Conservation (phyloP, 1,284 basidiomycete species). For the Coriolopsis trogii region DNA sequence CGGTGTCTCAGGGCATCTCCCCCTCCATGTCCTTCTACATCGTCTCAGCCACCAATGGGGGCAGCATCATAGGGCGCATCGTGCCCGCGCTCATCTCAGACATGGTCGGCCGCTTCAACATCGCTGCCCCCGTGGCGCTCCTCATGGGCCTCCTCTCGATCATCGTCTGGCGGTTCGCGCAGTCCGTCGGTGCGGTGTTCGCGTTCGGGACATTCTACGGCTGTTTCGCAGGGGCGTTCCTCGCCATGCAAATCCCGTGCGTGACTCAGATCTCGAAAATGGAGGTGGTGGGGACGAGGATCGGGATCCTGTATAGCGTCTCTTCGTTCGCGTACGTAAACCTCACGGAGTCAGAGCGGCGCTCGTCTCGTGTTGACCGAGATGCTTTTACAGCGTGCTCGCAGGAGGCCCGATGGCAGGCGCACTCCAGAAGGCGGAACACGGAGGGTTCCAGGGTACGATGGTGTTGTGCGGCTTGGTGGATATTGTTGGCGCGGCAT, state of each 20-base stretch:
- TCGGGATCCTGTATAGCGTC: conserved; percentile 62
- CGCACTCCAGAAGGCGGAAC: conserved; percentile 43
- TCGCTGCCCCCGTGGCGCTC: conserved; percentile 27
- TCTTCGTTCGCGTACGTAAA: conserved; percentile 65
- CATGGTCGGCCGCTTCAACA: conserved; percentile 31
- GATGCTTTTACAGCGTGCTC: conserved; percentile 47
- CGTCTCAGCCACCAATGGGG: conserved; percentile 31
- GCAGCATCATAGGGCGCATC: conserved; percentile 32
- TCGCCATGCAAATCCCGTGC: conserved; percentile 29
- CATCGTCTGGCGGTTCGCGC: conserved; percentile 38
- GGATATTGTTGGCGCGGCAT: conserved; percentile 53
- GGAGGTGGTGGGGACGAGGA: conserved; percentile 56
- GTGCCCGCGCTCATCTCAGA: conserved; percentile 32
- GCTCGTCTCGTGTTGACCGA: background rate
- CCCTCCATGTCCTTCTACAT: conserved; percentile 25
- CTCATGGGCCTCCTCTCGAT: conserved; percentile 20
- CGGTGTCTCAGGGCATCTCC: conserved; percentile 5
- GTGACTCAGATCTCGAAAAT: conserved; percentile 47
- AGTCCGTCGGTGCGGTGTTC: conserved; percentile 38
- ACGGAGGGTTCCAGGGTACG: conserved; percentile 52
- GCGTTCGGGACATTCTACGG: conserved; percentile 61
- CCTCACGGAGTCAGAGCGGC: background rate
- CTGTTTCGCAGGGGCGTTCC: conserved; percentile 34
- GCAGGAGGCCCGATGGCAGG: conserved; percentile 62
- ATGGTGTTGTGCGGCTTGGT: conserved; percentile 58